These are phyloP conservation scores for Podospora didyma DNA, from an alignment of 495 filamentous ascomycete genomes.

Conservation along the genomic window DNA sequence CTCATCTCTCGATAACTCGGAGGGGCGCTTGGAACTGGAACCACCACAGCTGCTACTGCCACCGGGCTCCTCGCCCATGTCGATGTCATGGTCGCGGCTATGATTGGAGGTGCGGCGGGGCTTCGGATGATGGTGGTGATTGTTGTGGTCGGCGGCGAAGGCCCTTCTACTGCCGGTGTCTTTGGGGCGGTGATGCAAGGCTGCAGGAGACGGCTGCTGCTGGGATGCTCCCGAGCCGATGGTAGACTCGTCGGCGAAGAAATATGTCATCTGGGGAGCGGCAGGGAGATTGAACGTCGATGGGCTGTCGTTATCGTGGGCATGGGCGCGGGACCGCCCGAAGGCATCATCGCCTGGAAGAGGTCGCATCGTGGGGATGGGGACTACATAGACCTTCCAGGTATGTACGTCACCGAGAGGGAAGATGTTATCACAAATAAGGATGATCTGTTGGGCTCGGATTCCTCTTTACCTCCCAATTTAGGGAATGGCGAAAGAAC, in stretches of 20 bases:
- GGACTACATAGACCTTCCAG: neutral
- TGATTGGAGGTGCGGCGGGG: too few species aligned
- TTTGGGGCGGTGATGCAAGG: conserved; percentile 23
- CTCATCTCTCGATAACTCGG: neutral
- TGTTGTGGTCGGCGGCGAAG: too few species aligned
- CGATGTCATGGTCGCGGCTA: too few species aligned
- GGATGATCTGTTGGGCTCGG: neutral
- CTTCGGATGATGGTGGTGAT: too few species aligned
- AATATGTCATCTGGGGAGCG: conserved; percentile 51
- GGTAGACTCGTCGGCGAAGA: conserved; percentile 51
- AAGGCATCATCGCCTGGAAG: conserved; percentile 22
- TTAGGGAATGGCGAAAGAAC: too few species aligned
- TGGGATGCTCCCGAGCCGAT: conserved; percentile 40
- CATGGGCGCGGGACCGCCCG: conserved; percentile 22
- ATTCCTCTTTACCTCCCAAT: too few species aligned
- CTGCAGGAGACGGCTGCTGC: conserved; percentile 12
- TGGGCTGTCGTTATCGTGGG: conserved; percentile 21
- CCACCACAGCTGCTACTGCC: too few species aligned
- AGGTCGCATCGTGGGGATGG: conserved; percentile 22
- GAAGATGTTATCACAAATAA: too few species aligned
- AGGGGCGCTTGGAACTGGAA: neutral
- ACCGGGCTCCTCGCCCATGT: too few species aligned
- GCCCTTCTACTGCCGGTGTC: conserved; percentile 19
- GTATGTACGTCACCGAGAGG: too few species aligned
- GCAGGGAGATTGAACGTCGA: conserved; percentile 21